Evolutionary conservation across 371 early-diverging fungal species (phyloP).

Genomic region (Apophysomyces variabilis): DNA sequence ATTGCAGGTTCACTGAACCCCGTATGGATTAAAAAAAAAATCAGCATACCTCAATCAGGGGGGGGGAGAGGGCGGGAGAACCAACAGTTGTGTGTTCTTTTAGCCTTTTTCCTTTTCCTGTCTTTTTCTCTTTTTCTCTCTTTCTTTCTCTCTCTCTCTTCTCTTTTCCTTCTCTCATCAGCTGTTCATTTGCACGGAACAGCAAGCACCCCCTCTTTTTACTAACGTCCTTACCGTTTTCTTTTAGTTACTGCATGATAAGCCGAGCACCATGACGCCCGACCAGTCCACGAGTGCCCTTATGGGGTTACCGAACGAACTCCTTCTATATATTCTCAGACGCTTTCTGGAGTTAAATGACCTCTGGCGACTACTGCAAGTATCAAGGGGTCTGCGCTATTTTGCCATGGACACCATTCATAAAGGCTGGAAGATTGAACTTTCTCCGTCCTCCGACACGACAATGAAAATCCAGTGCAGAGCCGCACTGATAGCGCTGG

Average conservation of each 20-base stretch:
- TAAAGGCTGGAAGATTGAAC: slow-evolving; percentile 46
- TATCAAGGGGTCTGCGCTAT: slow-evolving; percentile 31
- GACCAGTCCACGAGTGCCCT: slow-evolving; percentile 19
- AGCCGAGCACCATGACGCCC: neutral
- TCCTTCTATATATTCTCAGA: slow-evolving; percentile 40
- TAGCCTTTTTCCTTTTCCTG: neutral
- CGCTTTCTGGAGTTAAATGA: slow-evolving; percentile 42
- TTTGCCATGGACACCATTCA: slow-evolving; percentile 41
- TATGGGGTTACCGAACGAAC: slow-evolving; percentile 41
- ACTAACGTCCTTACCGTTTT: neutral
- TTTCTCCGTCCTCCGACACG: slow-evolving; percentile 22
- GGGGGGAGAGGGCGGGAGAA: neutral
- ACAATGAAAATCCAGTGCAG: slow-evolving; percentile 48
- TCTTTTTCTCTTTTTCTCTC: slow-evolving; percentile 8
- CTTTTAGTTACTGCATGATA: neutral
- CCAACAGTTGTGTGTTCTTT: neutral
- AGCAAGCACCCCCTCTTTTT: neutral
- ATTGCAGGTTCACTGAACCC: no score
- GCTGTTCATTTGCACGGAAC: slow-evolving; percentile 7
- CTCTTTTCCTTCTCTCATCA: slow-evolving; percentile 6
- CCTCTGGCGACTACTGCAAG: slow-evolving; percentile 42
- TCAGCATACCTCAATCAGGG: slow-evolving; percentile 11
- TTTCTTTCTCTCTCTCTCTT: neutral
- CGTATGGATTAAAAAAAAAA: neutral
- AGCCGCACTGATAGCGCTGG: slow-evolving; percentile 41